Conservation (phyloP, 1,284 basidiomycete species). For the Rhodofomes roseus region DNA sequence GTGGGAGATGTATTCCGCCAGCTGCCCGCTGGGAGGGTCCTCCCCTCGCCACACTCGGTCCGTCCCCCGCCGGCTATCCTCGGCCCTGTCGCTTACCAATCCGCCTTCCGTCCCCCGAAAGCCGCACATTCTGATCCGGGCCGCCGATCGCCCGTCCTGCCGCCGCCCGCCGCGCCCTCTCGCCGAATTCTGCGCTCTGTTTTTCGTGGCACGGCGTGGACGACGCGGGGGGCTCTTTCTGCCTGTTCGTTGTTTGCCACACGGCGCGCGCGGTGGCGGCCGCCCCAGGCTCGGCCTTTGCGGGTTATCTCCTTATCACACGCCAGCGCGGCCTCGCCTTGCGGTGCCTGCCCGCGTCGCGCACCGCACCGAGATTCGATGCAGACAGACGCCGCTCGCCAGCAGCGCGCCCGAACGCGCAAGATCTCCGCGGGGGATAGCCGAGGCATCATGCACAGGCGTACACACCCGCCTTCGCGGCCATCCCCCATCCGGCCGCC, state of each 20-base stretch:
- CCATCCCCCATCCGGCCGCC: background rate
- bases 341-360: background rate
- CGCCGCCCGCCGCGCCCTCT: background rate
- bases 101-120: constrained; percentile 6
- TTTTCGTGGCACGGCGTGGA: background rate
- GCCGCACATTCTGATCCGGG: constrained; percentile 4
- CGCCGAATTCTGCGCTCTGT: background rate
- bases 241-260: background rate
- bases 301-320: constrained; percentile 3
- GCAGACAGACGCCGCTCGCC: background rate
- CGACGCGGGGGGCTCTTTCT: background rate
- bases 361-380: too few species aligned
- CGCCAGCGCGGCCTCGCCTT: background rate
- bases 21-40: background rate
- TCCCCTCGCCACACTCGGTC: background rate
- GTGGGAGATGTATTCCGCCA: constrained; percentile 5
- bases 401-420: background rate
- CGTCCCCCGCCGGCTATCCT: constrained; percentile 3
- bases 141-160: background rate
- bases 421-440: background rate
- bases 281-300: background rate
- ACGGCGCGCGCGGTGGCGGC: constrained; percentile 2
- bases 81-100: background rate
- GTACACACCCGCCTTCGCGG: background rate
- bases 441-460: background rate